phyloP scores from a whole-genome alignment of 2,329 filamentous ascomycete species.

The Penicillium sp. region DNA sequence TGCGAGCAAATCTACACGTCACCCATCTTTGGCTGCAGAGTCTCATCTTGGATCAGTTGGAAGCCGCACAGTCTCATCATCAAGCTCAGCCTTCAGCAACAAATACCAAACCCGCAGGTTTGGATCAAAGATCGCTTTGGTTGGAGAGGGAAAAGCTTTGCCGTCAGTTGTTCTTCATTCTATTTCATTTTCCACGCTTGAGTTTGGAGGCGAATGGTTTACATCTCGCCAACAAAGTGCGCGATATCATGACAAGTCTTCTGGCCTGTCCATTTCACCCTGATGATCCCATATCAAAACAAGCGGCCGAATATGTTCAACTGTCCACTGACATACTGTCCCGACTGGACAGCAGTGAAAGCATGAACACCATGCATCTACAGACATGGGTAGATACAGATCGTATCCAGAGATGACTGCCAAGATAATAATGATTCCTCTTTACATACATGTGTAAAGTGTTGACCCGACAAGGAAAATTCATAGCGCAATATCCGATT shows the following conservation, averaged over 20 bases:
- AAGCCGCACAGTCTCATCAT: neutral
- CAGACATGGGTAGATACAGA: neutral
- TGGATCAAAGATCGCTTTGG: neutral
- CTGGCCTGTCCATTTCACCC: neutral
- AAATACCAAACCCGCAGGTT: neutral
- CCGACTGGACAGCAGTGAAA: neutral
- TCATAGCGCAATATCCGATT: neutral
- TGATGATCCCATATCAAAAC: neutral
- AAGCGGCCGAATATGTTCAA: neutral
- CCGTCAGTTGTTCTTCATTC: neutral
- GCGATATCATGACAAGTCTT: neutral
- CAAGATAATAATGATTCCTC: neutral
- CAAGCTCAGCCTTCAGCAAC: neutral
- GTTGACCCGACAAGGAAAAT: neutral
- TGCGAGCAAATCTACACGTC: neutral
- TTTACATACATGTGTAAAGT: neutral
- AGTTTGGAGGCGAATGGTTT: neutral
- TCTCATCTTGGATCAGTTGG: neutral
- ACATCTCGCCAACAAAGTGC: neutral
- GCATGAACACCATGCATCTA: neutral
- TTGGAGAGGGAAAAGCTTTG: neutral
- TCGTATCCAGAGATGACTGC: neutral
- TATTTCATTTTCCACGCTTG: neutral
- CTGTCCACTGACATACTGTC: neutral
- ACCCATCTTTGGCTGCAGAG: neutral